Conservation (phyloP, 1,139 yeast species). For the Blastobotrys malaysiensis region DNA sequence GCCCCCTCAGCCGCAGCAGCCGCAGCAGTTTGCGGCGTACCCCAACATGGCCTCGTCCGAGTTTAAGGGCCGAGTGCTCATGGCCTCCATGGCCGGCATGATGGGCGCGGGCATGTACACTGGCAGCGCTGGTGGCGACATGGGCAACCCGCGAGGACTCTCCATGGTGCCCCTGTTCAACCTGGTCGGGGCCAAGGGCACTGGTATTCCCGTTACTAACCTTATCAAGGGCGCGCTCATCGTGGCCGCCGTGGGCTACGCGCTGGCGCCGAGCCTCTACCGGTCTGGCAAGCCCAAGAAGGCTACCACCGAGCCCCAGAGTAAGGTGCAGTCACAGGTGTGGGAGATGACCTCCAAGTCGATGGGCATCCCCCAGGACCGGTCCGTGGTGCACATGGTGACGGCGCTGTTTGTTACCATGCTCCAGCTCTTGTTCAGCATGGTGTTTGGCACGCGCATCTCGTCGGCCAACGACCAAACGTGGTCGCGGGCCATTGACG, state of each 20-base stretch:
- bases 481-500: conserved; percentile 31
- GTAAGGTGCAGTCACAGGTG: conserved; percentile 11
- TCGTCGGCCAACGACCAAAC: conserved; percentile 2
- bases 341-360: conserved; percentile 13
- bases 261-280: conserved; percentile 17
- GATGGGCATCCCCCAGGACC: conserved; percentile 8
- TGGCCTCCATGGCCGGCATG: conserved; percentile 38
- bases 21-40: conserved; percentile 4
- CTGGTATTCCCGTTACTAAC: conserved; percentile 16
- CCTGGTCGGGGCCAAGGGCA: conserved; percentile 13
- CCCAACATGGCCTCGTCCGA: conserved; percentile 10
- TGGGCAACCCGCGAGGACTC: conserved; percentile 27
- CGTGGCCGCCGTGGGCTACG: conserved; percentile 28
- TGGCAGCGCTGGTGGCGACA: conserved; percentile 19
- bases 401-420: not conserved
- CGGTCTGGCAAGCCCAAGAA: conserved; percentile 6
- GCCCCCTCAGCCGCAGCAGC: not conserved
- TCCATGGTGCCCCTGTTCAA: conserved; percentile 24
- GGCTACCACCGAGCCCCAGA: conserved; percentile 6
- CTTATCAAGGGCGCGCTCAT: conserved; percentile 27
- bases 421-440: not conserved
- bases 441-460: conserved; percentile 3
- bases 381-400: not conserved
- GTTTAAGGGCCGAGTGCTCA: conserved; percentile 18
- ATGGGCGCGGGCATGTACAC: conserved; percentile 34